These are phyloP conservation scores for Vigna mungo DNA, from an alignment of 306 rosid species.

Conservation along the genomic window DNA sequence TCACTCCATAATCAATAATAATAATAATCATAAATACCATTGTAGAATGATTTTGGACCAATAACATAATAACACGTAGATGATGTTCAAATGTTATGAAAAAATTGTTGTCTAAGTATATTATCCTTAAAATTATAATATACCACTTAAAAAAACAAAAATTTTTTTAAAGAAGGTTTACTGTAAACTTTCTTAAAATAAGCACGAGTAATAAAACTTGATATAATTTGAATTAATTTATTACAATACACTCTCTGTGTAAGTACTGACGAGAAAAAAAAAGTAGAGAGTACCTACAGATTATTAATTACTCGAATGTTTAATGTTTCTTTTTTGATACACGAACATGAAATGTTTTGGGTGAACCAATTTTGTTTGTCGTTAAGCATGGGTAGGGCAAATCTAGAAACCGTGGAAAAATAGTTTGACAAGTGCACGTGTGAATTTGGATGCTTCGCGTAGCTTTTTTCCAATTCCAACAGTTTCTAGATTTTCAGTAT, in stretches of 20 bases:
- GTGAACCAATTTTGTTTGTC: background rate
- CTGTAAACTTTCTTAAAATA: too few relatives aligned
- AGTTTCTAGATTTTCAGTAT: background rate
- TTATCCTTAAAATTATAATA: too few relatives aligned
- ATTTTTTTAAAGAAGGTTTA: too few relatives aligned
- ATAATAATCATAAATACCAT: too few relatives aligned
- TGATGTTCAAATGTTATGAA: too few relatives aligned
- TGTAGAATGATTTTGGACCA: too few relatives aligned
- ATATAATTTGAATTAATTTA: background rate
- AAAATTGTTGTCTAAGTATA: too few relatives aligned
- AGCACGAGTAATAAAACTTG: background rate
- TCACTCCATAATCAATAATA: too few relatives aligned
- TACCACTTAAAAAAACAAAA: too few relatives aligned
- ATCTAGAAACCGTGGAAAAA: background rate
- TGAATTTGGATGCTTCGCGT: constrained; percentile 45
- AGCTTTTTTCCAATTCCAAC: constrained; percentile 20
- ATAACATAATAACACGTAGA: too few relatives aligned
- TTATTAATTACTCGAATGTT: background rate
- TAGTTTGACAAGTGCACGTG: constrained; percentile 41
- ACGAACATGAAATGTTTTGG: background rate
- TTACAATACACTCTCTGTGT: too few relatives aligned
- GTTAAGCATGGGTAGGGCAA: background rate
- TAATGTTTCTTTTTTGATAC: background rate
- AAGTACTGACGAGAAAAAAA: background rate
- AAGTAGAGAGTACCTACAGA: background rate